A percentile compares a stretch with the other conserved stretches of the same genome.
These are phyloP conservation scores for Diplosphaera chodatii DNA, from an alignment of 139 green algal genomes.

Conservation along the genomic window DNA sequence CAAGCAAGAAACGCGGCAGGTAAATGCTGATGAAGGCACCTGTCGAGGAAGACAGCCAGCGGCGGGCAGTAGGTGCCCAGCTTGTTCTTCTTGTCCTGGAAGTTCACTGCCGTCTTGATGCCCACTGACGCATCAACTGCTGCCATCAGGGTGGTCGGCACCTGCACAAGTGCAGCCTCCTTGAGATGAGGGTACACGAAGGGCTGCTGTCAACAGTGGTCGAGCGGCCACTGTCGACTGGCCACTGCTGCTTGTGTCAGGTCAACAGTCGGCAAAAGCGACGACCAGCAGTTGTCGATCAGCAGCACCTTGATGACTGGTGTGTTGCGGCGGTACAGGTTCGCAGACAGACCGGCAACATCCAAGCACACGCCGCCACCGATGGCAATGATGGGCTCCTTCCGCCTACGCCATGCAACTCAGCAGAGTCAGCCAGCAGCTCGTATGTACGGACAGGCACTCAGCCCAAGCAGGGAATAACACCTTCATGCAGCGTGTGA, in stretches of 20 bases:
- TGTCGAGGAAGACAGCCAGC: slow-evolving; percentile 40
- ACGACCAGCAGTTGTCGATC: no score
- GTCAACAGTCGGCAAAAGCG: no score
- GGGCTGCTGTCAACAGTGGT: no score
- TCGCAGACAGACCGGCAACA: slow-evolving; percentile 32
- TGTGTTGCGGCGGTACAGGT: slow-evolving; percentile 43
- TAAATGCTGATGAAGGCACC: no score
- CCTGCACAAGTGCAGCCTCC: no score
- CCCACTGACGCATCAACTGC: slow-evolving; percentile 46
- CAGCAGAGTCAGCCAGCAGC: no score
- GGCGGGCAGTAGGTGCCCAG: slow-evolving; percentile 48
- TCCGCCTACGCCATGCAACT: slow-evolving; percentile 20
- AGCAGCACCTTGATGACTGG: slow-evolving; percentile 49
- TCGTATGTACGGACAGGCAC: no score
- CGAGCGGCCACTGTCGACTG: no score
- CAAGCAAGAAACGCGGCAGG: background rate
- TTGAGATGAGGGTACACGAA: no score
- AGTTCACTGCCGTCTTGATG: slow-evolving; percentile 59
- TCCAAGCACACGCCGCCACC: slow-evolving; percentile 48
- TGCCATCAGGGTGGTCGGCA: slow-evolving; percentile 50
- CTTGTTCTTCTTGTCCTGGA: slow-evolving; percentile 50
- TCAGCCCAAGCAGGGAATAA: no score
- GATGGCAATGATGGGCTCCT: slow-evolving; percentile 49
- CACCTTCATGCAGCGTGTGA: no score
- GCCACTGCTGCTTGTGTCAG: no score